Evolutionary conservation across 2,329 filamentous ascomycete genomes (phyloP), one percentile per base, ranked within the genome.

Genomic region (Lecanicillium sp.): DNA sequence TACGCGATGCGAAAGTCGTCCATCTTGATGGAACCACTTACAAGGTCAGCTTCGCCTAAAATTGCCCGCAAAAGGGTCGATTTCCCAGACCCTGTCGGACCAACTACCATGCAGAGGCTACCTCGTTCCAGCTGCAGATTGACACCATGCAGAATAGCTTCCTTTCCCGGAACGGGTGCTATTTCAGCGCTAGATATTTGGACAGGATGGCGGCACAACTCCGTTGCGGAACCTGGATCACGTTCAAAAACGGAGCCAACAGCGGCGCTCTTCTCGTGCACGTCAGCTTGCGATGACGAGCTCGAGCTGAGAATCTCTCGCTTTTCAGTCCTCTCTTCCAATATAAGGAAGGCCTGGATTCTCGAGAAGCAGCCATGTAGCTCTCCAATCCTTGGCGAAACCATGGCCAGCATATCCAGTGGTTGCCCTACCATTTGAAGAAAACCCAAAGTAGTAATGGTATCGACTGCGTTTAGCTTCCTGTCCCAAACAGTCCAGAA

Each of bases 41-140:
- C 35, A 19, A 44, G 28, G 17, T 40, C 37, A 2, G 42, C 38
- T 33, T 51, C 48, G 9, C 49, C 49, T 6, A 49, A 35, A n/a
- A 51, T 40, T 6, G 46, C 41, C 11, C 43, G 45, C 5, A 48
- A 42, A 3, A 51, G 43, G 2, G 45, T 43, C 1, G 49, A 49
- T 29, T 50, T 50, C 19, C 48, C 48, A 3, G 41, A 39, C 4
- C 46, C 48, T 4, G 43, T 38, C 14, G 40, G 40, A 16, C 45
- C 43, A 12, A 43, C 38, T 5, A 60, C 28, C 42, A 58, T 54
- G 18, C 53, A 51, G 4, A 59, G 45, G 0, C 52, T 52, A 13
- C 54, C 52, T 11, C 11, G 6, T 11, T 25, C 22, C 6, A 25
- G 22, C 6, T 6, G 11, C 7, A 25, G 22, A 11, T 25, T 25